Evolutionary conservation across 1,284 basidiomycete genomes (phyloP).

Genomic region (Marasmius tenuissimus): DNA sequence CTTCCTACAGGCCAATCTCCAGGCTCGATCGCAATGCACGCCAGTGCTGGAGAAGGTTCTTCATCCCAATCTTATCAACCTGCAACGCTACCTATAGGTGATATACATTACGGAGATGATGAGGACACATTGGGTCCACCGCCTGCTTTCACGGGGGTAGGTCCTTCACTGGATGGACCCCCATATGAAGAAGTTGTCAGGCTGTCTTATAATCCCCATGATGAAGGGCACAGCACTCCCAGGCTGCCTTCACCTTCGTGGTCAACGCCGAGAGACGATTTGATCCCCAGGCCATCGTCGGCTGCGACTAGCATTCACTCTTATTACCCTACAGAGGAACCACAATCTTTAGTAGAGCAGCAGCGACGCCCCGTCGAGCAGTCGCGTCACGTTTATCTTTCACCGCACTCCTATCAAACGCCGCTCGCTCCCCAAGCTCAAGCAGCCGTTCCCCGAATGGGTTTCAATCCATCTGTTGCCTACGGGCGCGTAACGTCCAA

Average conservation of each 20-base stretch:
- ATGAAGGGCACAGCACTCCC: background rate
- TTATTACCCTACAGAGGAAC: background rate
- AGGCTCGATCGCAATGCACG: background rate
- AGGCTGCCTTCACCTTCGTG: background rate
- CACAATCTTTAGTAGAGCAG: background rate
- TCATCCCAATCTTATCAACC: slow-evolving; percentile 3
- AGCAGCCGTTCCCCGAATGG: slow-evolving; percentile 20
- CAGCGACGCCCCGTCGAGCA: background rate
- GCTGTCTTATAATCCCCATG: slow-evolving; percentile 14
- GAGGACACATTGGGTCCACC: slow-evolving; percentile 34
- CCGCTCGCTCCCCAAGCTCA: background rate
- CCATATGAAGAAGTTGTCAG: slow-evolving; percentile 34
- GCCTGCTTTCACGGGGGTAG: slow-evolving; percentile 41
- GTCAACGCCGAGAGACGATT: background rate
- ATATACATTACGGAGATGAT: slow-evolving; percentile 18
- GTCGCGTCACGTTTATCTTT: background rate
- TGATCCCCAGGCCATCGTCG: background rate
- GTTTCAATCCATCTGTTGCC: slow-evolving; percentile 49
- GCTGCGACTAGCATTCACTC: slow-evolving; percentile 1
- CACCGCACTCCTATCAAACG: background rate
- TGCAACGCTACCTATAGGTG: slow-evolving; percentile 3
- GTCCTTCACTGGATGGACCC: slow-evolving; percentile 38
- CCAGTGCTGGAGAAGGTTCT: background rate
- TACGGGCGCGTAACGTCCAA: slow-evolving; percentile 29
- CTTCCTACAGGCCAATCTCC: background rate